Base-by-base conservation (phyloP, 768 basidiomycete genomes). In the Sarcomyxa edulis region DNA sequence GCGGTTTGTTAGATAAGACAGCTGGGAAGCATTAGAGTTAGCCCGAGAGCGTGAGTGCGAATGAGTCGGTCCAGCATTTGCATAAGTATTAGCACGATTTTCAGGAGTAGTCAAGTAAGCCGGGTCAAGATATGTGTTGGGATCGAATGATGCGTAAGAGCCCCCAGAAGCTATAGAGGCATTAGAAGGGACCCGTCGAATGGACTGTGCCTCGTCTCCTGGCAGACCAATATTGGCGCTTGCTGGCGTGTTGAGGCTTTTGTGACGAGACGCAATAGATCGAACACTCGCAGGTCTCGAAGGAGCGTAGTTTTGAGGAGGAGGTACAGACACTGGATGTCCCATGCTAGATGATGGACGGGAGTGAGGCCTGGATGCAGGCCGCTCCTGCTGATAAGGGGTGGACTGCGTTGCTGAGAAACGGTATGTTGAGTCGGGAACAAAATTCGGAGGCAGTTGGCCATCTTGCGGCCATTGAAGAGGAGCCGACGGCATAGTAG, bases 41-140 rank as follows among this genome's bases (percentile, higher is more conserved):
- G n/a, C n/a, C n/a, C n/a, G n/a, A n/a, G n/a, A n/a, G n/a, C n/a
- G n/a, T n/a, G n/a, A n/a, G n/a, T n/a, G n/a, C n/a, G n/a, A n/a
- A n/a, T n/a, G n/a, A n/a, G n/a, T n/a, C n/a, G n/a, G n/a, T n/a
- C n/a, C n/a, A n/a, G n/a, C n/a, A n/a, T n/a, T n/a, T n/a, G n/a
- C n/a, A n/a, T n/a, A n/a, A n/a, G n/a, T n/a, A n/a, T n/a, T n/a
- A n/a, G n/a, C n/a, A n/a, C n/a, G n/a, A n/a, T n/a, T n/a, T n/a
- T n/a, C n/a, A n/a, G n/a, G n/a, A n/a, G n/a, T n/a, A n/a, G n/a
- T n/a, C n/a, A n/a, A 43, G 21, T 33, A 58, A 12, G 62, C 62
- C 6, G 62, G 64, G 41, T 66, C 64, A 14, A 55, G 46, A 41
- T 66, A 66, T 11, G 35, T 55, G 3, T 41, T 9, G 1, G 56